Evolutionary conservation across 2,329 filamentous ascomycete species (phyloP), one percentile per base, ranked within the genome.

Genomic region (Paraphaeosphaeria minitans): DNA sequence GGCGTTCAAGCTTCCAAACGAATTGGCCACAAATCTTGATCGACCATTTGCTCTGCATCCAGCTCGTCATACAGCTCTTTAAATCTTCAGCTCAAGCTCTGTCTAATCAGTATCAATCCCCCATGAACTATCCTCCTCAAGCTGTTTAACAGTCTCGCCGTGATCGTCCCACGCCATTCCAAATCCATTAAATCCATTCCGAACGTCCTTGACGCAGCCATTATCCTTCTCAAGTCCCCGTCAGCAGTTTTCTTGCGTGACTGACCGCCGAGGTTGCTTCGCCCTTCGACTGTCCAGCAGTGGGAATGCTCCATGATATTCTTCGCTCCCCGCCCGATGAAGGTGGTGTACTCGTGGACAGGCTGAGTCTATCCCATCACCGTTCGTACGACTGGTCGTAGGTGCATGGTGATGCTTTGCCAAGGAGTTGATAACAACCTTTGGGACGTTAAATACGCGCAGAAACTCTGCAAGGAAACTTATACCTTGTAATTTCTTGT

Each of bases 171-270:
- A 8, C 2, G 37, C 16, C 16, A 14, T 14, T n/a, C 4, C 16
- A 39, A 39, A 9, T 39, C 14, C 37, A n/a, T 39, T n/a, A 2
- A 39, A n/a, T n/a, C 5, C 16, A 8, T n/a, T 4, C 2, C 5
- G 13, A 19, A 39, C 19, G n/a, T 8, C 37, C 16, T 5, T 7
- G 37, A 39, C 5, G 37, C 37, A 5, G 14, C 37, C 37, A n/a
- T 1, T 16, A 39, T 4, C n/a, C 16, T 14, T 9, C 5, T 8
- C 0, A n/a, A 19, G 7, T 1, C 14, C n/a, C 7, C 16, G 0
- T 39, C 14, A 5, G 37, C 16, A 14, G 37, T 39, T 9, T 4
- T 39, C 16, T 5, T 39, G 14, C 16, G 16, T 39, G 37, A 39
- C 1, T 7, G 3, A 5, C 16, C 37, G 6, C 16, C 16, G 7